A percentile compares a stretch with the other conserved stretches of the same genome.
Evolutionary conservation across 2,329 filamentous ascomycete species (phyloP).

Genomic region (Ceratocystis eucalypticola): DNA sequence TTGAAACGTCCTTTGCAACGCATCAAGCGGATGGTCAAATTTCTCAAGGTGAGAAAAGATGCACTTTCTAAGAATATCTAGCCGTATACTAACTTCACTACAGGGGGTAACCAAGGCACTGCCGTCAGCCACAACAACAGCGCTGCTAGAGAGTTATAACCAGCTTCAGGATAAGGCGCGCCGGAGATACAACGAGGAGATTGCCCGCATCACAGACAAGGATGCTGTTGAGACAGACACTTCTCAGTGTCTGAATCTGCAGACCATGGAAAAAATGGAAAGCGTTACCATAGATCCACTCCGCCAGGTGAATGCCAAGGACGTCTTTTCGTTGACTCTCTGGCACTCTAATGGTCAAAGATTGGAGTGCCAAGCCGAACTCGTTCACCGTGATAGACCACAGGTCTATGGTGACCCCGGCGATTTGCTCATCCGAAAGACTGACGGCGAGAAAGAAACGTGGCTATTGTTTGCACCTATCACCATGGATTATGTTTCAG

Average conservation of each 20-base stretch:
- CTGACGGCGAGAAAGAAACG: conserved; percentile 55
- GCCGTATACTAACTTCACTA: not conserved
- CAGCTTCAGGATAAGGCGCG: conserved; percentile 63
- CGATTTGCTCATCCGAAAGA: conserved; percentile 84
- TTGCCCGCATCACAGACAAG: conserved; percentile 66
- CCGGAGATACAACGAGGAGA: conserved; percentile 47
- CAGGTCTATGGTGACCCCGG: conserved; percentile 53
- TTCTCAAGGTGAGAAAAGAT: conserved; percentile 49
- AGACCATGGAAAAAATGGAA: conserved; percentile 58
- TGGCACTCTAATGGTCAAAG: conserved; percentile 81
- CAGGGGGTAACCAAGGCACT: conserved; percentile 44
- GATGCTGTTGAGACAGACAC: conserved; percentile 74
- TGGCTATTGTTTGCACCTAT: conserved; percentile 91
- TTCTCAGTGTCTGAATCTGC: conserved; percentile 63
- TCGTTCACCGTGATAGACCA: conserved; percentile 71
- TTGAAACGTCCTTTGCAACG: conserved; percentile 79
- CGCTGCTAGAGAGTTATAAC: conserved; percentile 44
- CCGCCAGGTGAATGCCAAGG: conserved; percentile 75
- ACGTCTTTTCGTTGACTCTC: conserved; percentile 76
- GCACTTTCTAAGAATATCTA: not conserved
- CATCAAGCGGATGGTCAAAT: conserved; percentile 75
- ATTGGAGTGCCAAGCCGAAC: conserved; percentile 75
- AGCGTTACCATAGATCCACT: conserved; percentile 59
- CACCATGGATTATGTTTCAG: conserved; percentile 58
- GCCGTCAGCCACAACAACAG: conserved; percentile 34